A percentile compares a stretch with the other conserved stretches of the same genome.
Evolutionary conservation across 2,329 filamentous ascomycete species (phyloP).

Genomic region (Aureobasidium leucospermi): DNA sequence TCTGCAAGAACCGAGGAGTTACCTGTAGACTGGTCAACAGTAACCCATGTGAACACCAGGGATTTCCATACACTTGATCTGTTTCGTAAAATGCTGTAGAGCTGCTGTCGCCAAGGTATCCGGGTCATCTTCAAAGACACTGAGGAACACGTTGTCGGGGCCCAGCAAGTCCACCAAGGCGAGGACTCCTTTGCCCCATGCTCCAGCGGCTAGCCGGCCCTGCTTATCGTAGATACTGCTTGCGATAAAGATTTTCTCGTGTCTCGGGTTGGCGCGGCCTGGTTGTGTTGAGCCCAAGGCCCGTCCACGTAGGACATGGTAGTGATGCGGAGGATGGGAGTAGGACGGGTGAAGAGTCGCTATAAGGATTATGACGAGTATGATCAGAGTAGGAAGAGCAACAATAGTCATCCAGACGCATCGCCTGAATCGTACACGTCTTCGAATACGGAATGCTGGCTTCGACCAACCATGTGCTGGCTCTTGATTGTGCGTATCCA

Average conservation of each 20-base stretch:
- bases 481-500: background rate
- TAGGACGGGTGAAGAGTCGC: constrained; percentile 50
- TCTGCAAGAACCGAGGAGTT: constrained; percentile 50
- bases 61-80: constrained; percentile 16
- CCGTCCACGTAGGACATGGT: constrained; percentile 35
- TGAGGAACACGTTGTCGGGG: constrained; percentile 60
- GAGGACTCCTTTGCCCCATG: constrained; percentile 56
- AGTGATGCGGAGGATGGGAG: constrained; percentile 47
- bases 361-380: constrained; percentile 32
- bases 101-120: background rate
- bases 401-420: background rate
- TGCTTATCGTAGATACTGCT: constrained; percentile 61
- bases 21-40: constrained; percentile 22
- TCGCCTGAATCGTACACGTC: background rate
- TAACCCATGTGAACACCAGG: background rate
- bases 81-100: constrained; percentile 32
- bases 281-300: constrained; percentile 22
- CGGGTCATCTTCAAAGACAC: constrained; percentile 63
- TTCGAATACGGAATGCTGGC: background rate
- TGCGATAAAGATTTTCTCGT: constrained; percentile 67
- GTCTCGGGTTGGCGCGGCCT: constrained; percentile 43
- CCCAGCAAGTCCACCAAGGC: constrained; percentile 60
- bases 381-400: background rate
- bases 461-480: background rate
- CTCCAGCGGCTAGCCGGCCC: constrained; percentile 53